phyloP scores from a whole-genome alignment of 352 stramenopile species.

The Pythium oligandrum region DNA sequence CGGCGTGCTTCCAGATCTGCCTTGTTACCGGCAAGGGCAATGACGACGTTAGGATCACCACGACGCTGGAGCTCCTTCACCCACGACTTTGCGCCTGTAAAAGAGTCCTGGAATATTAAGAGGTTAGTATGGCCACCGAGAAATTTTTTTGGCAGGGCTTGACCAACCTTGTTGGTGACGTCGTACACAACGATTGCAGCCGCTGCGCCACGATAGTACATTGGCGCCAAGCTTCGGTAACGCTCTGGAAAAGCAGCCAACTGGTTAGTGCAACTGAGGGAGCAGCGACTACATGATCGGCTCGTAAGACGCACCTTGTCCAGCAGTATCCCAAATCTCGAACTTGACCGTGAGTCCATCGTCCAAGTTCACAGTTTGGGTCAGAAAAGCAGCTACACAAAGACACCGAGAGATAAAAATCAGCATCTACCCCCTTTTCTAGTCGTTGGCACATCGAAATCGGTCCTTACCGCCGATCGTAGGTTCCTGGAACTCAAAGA shows the following conservation, averaged over 20 bases:
- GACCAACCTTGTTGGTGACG: slow-evolving; percentile 89
- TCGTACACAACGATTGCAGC: slow-evolving; percentile 97
- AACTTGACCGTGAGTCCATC: slow-evolving; percentile 99
- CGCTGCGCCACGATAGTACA: slow-evolving; percentile 96
- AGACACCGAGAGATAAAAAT: too few species aligned
- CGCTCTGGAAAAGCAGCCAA: slow-evolving; percentile 54
- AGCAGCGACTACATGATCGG: background rate
- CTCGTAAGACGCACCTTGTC: slow-evolving; percentile 71
- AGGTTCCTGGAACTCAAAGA: slow-evolving; percentile 99
- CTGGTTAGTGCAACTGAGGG: too few species aligned
- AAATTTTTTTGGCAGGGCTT: too few species aligned
- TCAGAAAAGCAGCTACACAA: slow-evolving; percentile 92
- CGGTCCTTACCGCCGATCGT: slow-evolving; percentile 88
- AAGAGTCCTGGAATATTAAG: slow-evolving; percentile 79
- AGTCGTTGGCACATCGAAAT: too few species aligned
- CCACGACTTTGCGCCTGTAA: slow-evolving; percentile 98
- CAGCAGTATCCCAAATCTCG: slow-evolving; percentile 99
- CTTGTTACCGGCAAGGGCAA: slow-evolving; percentile 98
- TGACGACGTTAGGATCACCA: slow-evolving; percentile 96
- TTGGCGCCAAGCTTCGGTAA: slow-evolving; percentile 96
- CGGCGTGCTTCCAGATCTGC: slow-evolving; percentile 96
- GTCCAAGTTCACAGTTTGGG: slow-evolving; percentile 97
- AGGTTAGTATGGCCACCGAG: too few species aligned
- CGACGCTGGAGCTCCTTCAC: slow-evolving; percentile 99
- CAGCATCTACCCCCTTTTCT: too few species aligned